Base-by-base conservation (phyloP, 2,329 filamentous ascomycete species). In the Aspergillus jensenii region DNA sequence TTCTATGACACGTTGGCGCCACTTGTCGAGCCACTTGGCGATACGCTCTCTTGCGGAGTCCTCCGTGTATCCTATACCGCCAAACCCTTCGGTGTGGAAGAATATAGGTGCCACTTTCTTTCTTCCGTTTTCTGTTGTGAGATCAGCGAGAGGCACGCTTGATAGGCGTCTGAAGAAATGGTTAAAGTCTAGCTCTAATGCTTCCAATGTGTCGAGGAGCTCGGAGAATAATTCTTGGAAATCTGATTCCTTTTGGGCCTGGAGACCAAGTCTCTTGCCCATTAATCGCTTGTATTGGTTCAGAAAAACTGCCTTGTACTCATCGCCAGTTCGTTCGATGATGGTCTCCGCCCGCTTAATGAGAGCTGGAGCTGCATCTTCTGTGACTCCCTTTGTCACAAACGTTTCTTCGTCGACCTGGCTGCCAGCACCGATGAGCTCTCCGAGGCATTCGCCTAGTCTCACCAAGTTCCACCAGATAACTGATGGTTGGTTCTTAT, bases 401-500 rank as follows among this genome's bases (percentile, higher is more conserved):
- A 96, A 97, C 2, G 79, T 79, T 2, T 84, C 75, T 11, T 88
- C 84, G 68, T 99, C 93, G 33, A 93, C 87, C 39, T 81, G 78
- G 1, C 82, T 76, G 0, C 90, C 93, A 0, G 89, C 85, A 17
- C 93, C 95, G 56, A 99, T 86, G 2, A 96, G 81, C 75, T 98
- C 95, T 19, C 91, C 95, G 0, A 99, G 72, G 0, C 90, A 85
- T 76, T 99, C 95, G 57, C 92, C 95, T 0, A 99, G 83, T 1
- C 95, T 87, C 1, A 97, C 91, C 0, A 98, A 82, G 68, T 98
- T 98, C 95, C 95, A 99, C 95, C 95, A 99, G 69, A 99, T 95
- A 57, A 99, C 90, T 44, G 88, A 93, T 0, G 95, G 93, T 71
- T 99, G 95, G 72, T 96, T 96, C 65, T 88, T 88, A 79, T 98